phyloP scores from a whole-genome alignment of 495 filamentous ascomycete species.

The Penicillium maclennaniae region DNA sequence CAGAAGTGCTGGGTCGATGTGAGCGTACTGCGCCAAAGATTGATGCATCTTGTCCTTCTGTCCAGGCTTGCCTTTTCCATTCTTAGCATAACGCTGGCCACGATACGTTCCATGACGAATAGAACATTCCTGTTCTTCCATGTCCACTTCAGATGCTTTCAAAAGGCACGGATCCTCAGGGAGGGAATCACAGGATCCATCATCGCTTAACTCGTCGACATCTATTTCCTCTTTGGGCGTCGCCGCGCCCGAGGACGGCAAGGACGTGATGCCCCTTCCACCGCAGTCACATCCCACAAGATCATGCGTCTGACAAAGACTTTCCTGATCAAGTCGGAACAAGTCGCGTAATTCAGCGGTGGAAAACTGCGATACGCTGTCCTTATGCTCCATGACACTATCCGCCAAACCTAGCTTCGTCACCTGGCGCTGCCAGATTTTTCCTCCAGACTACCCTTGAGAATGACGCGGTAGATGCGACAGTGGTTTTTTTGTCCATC shows the following conservation, averaged over 20 bases:
- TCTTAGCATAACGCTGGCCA: conserved; percentile 3
- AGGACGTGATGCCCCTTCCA: conserved; percentile 44
- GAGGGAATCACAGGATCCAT: conserved; percentile 28
- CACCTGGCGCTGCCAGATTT: conserved; percentile 83
- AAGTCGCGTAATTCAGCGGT: conserved; percentile 66
- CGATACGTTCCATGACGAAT: conserved; percentile 34
- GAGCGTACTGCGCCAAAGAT: conserved; percentile 62
- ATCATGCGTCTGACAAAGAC: conserved; percentile 62
- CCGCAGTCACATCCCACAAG: conserved; percentile 64
- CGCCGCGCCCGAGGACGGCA: conserved; percentile 2
- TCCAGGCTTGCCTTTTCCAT: conserved; percentile 3
- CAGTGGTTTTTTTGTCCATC: conserved; percentile 71
- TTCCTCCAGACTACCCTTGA: conserved; percentile 72
- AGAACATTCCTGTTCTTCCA: conserved; percentile 55
- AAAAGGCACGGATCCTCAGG: conserved; percentile 41
- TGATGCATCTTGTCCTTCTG: conserved; percentile 50
- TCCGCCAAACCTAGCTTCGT: conserved; percentile 71
- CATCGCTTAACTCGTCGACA: conserved; percentile 27
- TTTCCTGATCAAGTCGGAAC: conserved; percentile 62
- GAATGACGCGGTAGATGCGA: conserved; percentile 70
- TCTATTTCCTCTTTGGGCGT: conserved; percentile 23
- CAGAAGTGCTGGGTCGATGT: conserved; percentile 55
- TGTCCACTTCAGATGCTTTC: conserved; percentile 58
- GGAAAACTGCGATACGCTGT: conserved; percentile 57
- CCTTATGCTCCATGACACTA: conserved; percentile 63